Percentiles rank a stretch among this genome's conserved stretches.
These are phyloP conservation scores for Clarireedia paspali DNA, from an alignment of 2,329 filamentous ascomycete genomes.

Conservation along the genomic window DNA sequence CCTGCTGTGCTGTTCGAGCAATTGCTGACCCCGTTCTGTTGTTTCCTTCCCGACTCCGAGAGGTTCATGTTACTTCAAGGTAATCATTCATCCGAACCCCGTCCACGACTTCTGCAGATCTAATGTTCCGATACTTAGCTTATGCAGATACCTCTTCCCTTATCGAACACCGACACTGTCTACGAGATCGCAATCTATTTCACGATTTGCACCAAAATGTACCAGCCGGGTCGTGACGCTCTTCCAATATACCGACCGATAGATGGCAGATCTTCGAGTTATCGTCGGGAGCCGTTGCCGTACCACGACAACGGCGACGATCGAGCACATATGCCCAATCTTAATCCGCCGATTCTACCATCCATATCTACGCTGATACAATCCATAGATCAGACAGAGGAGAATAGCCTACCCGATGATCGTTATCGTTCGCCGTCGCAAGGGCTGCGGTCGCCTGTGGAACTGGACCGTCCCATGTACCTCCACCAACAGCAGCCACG, in stretches of 20 bases:
- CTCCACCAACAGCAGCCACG: constrained; percentile 2
- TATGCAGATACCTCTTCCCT: constrained; percentile 8
- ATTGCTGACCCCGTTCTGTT: not conserved
- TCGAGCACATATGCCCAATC: constrained; percentile 2
- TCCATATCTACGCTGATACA: constrained; percentile 6
- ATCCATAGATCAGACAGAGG: constrained; percentile 1
- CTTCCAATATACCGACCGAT: constrained; percentile 4
- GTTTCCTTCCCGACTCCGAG: not conserved
- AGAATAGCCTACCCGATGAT: not conserved
- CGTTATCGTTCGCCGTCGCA: constrained; percentile 3
- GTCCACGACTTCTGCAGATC: not conserved
- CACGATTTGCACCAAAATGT: constrained; percentile 2
- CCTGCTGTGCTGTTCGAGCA: not conserved
- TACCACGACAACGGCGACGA: constrained; percentile 7
- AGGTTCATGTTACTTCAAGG: constrained; percentile 3
- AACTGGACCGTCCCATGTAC: constrained; percentile 1
- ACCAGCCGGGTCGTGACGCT: constrained; percentile 3
- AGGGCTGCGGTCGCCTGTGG: constrained; percentile 3
- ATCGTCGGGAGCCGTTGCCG: not conserved
- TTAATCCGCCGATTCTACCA: not conserved
- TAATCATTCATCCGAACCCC: not conserved
- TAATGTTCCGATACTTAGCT: constrained; percentile 7
- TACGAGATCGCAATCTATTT: constrained; percentile 6
- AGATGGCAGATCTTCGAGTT: not conserved
- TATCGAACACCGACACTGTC: not conserved